phyloP scores from a whole-genome alignment of 1,284 basidiomycete species.

The Rhodotorula sp. region DNA sequence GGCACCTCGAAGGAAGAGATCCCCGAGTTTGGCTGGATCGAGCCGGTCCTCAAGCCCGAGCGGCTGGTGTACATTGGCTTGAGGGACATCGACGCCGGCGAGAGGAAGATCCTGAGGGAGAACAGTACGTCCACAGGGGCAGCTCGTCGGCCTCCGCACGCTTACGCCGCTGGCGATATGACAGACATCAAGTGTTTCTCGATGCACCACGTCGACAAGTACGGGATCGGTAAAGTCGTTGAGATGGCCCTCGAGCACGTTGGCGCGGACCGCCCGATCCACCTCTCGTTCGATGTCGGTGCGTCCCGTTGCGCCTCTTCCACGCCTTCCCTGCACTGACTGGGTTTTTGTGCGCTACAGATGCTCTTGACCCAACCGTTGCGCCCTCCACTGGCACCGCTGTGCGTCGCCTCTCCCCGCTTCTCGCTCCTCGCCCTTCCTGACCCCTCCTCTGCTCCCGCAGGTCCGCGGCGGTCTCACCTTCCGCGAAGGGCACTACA shows the following conservation, averaged over 20 bases:
- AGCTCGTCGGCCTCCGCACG: too few species aligned
- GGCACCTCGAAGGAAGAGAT: slow-evolving; percentile 52
- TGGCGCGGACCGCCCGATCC: slow-evolving; percentile 83
- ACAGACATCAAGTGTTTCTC: slow-evolving; percentile 83
- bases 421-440: slow-evolving; percentile 39
- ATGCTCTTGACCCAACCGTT: slow-evolving; percentile 73
- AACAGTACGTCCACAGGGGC: slow-evolving; percentile 55
- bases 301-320: background rate
- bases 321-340: background rate
- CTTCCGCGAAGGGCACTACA: slow-evolving; percentile 96
- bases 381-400: slow-evolving; percentile 95
- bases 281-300: slow-evolving; percentile 93
- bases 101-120: slow-evolving; percentile 83
- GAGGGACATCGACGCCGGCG: slow-evolving; percentile 86
- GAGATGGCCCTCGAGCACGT: slow-evolving; percentile 95
- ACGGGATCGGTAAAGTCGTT: slow-evolving; percentile 91
- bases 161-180: too few species aligned
- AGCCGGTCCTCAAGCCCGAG: slow-evolving; percentile 69
- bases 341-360: background rate
- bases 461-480: slow-evolving; percentile 84
- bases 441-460: background rate
- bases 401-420: slow-evolving; percentile 52
- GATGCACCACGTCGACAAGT: slow-evolving; percentile 98
- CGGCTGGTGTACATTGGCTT: slow-evolving; percentile 92
- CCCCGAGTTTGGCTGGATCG: slow-evolving; percentile 73